These are phyloP conservation scores for Betula pendula DNA, from an alignment of 306 rosid genomes.

Conservation along the genomic window DNA sequence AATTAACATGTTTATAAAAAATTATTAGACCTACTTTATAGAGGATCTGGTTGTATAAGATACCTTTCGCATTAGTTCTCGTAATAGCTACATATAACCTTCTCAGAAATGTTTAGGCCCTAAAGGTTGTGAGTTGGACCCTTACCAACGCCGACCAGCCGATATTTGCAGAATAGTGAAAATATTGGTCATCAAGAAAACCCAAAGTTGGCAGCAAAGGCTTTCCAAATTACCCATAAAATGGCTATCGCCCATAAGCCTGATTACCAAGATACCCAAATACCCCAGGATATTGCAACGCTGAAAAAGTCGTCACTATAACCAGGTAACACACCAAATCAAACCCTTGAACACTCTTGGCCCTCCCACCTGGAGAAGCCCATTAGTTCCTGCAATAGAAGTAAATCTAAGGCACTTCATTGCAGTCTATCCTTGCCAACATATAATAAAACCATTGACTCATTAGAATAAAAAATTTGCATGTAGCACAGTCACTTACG, in stretches of 20 bases:
- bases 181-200: slow-evolving; percentile 58
- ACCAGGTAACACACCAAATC: slow-evolving; percentile 66
- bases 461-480: too few relatives aligned
- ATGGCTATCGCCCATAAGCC: slow-evolving; percentile 43
- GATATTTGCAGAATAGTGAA: slow-evolving; percentile 62
- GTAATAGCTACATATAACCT: not conserved
- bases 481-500: too few relatives aligned
- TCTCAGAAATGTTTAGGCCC: not conserved
- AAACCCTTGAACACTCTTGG: slow-evolving; percentile 83
- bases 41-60: too few relatives aligned
- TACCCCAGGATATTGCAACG: slow-evolving; percentile 75
- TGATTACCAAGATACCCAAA: slow-evolving; percentile 86
- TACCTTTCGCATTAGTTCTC: too few relatives aligned
- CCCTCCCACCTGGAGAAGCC: slow-evolving; percentile 77
- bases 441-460: too few relatives aligned
- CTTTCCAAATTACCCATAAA: slow-evolving; percentile 38
- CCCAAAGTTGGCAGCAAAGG: slow-evolving; percentile 66
- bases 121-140: not conserved
- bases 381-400: slow-evolving; percentile 62
- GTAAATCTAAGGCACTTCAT: not conserved
- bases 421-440: too few relatives aligned
- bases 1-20: too few relatives aligned
- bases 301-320: slow-evolving; percentile 48
- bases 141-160: slow-evolving; percentile 68
- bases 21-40: too few relatives aligned